Evolutionary conservation across 768 basidiomycete species (phyloP).

Genomic region (Leccinellum rugosiceps): DNA sequence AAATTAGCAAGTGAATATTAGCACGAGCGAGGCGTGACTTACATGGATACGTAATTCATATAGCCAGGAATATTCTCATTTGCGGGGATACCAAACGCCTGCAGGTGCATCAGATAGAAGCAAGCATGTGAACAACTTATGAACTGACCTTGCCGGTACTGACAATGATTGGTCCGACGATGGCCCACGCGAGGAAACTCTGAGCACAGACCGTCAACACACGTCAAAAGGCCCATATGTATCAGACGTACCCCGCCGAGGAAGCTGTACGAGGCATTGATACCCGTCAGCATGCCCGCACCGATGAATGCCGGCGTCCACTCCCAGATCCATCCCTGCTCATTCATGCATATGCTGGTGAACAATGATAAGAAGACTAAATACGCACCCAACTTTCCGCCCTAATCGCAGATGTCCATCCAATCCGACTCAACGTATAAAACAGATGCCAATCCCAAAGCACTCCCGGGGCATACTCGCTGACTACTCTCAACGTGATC

Average conservation of each 20-base stretch:
- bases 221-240: background rate
- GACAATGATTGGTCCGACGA: slow-evolving; percentile 54
- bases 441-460: slow-evolving; percentile 3
- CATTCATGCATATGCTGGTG: slow-evolving; percentile 25
- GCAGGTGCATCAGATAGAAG: too few relatives aligned
- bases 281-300: slow-evolving; percentile 56
- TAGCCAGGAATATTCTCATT: slow-evolving; percentile 11
- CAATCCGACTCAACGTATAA: background rate
- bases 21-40: background rate
- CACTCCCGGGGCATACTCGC: background rate
- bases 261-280: slow-evolving; percentile 58
- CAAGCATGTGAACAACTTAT: background rate
- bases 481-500: slow-evolving; percentile 39
- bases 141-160: slow-evolving; percentile 13
- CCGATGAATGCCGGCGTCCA: slow-evolving; percentile 57
- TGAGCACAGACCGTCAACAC: background rate
- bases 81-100: background rate
- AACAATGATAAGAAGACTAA: background rate
- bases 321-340: slow-evolving; percentile 23
- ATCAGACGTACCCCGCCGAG: slow-evolving; percentile 35
- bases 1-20: background rate
- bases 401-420: background rate
- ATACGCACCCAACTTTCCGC: slow-evolving; percentile 27
- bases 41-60: slow-evolving; percentile 25
- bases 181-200: slow-evolving; percentile 62